Evolutionary conservation across 1,284 basidiomycete genomes (phyloP).

Genomic region (Retiboletus flavoniger): DNA sequence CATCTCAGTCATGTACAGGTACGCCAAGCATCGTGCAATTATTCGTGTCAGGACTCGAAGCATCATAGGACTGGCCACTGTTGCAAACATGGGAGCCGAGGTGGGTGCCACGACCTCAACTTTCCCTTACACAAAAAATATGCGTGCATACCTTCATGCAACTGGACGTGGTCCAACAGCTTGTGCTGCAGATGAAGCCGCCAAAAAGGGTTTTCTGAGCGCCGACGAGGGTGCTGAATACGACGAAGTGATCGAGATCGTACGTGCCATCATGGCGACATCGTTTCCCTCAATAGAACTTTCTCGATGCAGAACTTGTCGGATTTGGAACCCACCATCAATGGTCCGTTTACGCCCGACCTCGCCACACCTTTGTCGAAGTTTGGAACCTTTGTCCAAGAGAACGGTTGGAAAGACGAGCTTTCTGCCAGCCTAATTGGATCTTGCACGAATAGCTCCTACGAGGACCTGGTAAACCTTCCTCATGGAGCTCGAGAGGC

Average conservation of each 20-base stretch:
- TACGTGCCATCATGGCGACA: slow-evolving; percentile 39
- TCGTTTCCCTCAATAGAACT: background rate
- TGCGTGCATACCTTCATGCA: slow-evolving; percentile 88
- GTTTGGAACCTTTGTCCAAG: slow-evolving; percentile 79
- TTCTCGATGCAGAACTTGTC: slow-evolving; percentile 68
- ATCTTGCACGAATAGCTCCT: slow-evolving; percentile 97
- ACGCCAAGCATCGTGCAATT: slow-evolving; percentile 13
- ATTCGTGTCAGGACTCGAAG: background rate
- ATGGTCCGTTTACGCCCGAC: slow-evolving; percentile 98
- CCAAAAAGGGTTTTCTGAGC: slow-evolving; percentile 70
- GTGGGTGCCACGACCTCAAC: slow-evolving; percentile 98
- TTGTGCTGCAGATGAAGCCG: slow-evolving; percentile 83
- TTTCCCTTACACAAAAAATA: slow-evolving; percentile 92
- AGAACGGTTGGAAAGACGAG: slow-evolving; percentile 90
- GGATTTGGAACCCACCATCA: slow-evolving; percentile 91
- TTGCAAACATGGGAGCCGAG: slow-evolving; percentile 99
- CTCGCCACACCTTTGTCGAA: slow-evolving; percentile 93
- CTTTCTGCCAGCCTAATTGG: slow-evolving; percentile 92
- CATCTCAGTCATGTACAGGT: slow-evolving; percentile 91
- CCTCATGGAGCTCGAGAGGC: background rate
- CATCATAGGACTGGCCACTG: slow-evolving; percentile 77
- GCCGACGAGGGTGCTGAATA: slow-evolving; percentile 94
- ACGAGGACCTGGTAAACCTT: slow-evolving; percentile 81
- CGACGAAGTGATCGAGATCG: slow-evolving; percentile 93
- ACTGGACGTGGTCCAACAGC: slow-evolving; percentile 91